Evolutionary conservation across 2,329 filamentous ascomycete species (phyloP).

Genomic region (Ustulina deusta): DNA sequence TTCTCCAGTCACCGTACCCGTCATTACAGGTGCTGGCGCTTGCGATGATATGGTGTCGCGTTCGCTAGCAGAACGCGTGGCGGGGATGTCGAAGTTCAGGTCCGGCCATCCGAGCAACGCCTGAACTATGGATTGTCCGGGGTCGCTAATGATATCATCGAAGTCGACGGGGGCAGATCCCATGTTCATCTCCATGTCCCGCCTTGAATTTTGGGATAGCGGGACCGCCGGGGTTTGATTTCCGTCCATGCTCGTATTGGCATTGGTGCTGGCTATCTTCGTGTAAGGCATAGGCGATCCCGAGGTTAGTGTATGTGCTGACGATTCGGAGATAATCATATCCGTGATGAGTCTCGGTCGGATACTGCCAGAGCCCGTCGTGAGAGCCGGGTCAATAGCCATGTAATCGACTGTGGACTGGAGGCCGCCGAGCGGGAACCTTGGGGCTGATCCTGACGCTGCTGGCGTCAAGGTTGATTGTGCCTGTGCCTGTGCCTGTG

Average conservation of each 20-base stretch:
- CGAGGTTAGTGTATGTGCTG: constrained; percentile 19
- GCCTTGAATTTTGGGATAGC: not conserved
- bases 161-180: constrained; percentile 3
- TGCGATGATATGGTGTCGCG: not conserved
- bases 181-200: not conserved
- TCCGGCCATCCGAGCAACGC: constrained; percentile 47
- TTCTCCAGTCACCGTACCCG: not conserved
- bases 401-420: constrained; percentile 28
- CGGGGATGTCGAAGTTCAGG: constrained; percentile 45
- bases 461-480: constrained; percentile 9
- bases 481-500: not conserved
- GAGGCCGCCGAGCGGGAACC: constrained; percentile 5
- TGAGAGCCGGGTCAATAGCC: constrained; percentile 30
- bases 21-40: not conserved
- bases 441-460: constrained; percentile 13
- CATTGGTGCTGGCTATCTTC: not conserved
- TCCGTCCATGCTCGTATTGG: not conserved
- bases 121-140: constrained; percentile 31
- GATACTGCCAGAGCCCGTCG: not conserved
- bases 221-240: not conserved
- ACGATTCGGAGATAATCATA: constrained; percentile 31
- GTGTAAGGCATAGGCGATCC: constrained; percentile 13
- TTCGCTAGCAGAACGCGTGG: constrained; percentile 29
- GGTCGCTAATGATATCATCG: not conserved
- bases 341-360: constrained; percentile 29